Evolutionary conservation across 1,284 basidiomycete genomes (phyloP), one percentile per base, ranked within the genome.

Genomic region (Schizophyllum commune): DNA sequence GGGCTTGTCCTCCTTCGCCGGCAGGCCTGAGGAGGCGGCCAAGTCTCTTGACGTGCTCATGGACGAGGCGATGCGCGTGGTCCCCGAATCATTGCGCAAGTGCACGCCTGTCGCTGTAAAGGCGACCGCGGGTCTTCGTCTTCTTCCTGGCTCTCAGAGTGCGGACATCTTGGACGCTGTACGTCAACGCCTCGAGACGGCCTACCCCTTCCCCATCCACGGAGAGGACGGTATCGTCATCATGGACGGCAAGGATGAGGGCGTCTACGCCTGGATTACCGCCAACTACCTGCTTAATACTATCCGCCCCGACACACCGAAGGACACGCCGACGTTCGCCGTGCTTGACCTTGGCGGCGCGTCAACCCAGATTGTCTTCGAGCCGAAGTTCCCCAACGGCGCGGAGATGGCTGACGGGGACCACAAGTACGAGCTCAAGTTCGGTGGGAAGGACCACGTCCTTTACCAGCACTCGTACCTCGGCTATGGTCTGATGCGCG

Each of bases 201-300:
- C 78, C 63, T 98, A 90, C 70, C 89, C 89, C 13, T 98, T 98
- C 77, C 76, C 77, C 51, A 69, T 97, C 19, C 78, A 82, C 7
- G 75, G 83, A n/a, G 34, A 78, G 82, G 83, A 84, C 55, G 82
- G 81, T 2, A 91, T 96, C 22, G 84, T 83, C 59, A 88, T 97
- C 66, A 98, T 98, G 96, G 95, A 98, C 68, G 96, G 96, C 19
- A 90, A 88, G 68, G 95, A 98, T 71, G 96, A 99, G 75, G 94
- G 93, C 55, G 94, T 98, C 27, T 98, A 93, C 72, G 95, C 96
- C 19, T 99, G 96, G 96, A 95, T 98, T 70, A 98, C 96, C 11
- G 93, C 93, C 65, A 99, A 99, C 76, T 98, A 98, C 75, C 80
- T 96, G 39, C 78, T 96, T 57, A 82, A 82, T 59, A 86, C 88